Evolutionary conservation across 1,284 basidiomycete genomes (phyloP), one percentile per base, ranked within the genome.

Genomic region (Boletellus sp.): DNA sequence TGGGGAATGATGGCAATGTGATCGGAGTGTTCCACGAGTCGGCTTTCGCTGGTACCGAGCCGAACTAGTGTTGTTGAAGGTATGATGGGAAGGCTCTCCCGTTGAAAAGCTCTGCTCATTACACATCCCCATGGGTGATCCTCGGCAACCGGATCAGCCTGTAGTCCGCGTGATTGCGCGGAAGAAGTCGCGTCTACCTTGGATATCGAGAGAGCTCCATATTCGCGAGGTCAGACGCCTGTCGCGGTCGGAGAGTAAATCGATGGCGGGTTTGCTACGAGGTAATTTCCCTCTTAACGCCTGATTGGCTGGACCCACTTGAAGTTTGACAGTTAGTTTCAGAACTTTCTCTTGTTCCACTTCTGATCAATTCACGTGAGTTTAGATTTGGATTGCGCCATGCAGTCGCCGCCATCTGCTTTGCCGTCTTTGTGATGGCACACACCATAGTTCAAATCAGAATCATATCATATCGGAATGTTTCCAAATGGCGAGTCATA

Each of bases 301-400:
- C 18, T 32, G 47, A 56, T 57, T 45, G 57, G 46, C 18, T 45
- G 33, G 30, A 41, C 26, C 32, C 39, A 30, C 26, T 36, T 37
- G 8, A 7, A 22, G n/a, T 21, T 36, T 36, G 43, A 43, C 43
- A 48, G 43, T 19, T 36, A 33, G 10, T 45, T 46, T 57, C 19
- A 40, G 56, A 26, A 30, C 13, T 13, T 33, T 32, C 28, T 47
- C 7, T 55, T 62, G 50, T 50, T 46, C 38, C 32, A 45, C 33
- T 43, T 43, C 50, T 32, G 50, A 55, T 56, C 36, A 39, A 26
- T 58, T 39, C 37, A 42, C 43, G 18, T 53, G 42, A 5, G 8
- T 37, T 28, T 47, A n/a, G 57, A 42, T 38, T 18, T 16, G 28
- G 30, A 39, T 48, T 32, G 47, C 47, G n/a, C 38, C 33, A 49